Conservation (phyloP, 768 basidiomycete genomes). For the Termitomyces eurrhizus region DNA sequence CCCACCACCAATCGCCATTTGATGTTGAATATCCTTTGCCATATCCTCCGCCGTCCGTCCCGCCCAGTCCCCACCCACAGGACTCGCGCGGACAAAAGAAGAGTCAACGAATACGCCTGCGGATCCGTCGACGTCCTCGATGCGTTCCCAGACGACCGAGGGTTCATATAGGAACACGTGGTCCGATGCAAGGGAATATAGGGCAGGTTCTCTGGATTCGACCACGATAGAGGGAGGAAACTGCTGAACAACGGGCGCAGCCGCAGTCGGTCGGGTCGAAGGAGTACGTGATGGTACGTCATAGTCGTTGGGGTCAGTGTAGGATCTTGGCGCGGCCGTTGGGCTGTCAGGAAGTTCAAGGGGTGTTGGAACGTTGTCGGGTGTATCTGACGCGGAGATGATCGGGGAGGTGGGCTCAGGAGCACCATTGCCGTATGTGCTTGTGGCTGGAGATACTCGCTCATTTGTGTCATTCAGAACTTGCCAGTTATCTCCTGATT, state of each 20-base stretch:
- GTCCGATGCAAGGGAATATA: constrained; percentile 87
- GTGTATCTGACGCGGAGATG: constrained; percentile 4
- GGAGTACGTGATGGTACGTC: neutral
- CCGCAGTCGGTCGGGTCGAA: neutral
- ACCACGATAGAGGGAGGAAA: neutral
- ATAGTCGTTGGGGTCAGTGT: constrained; percentile 9
- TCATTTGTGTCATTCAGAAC: constrained; percentile 8
- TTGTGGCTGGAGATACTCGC: neutral
- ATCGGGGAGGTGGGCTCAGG: constrained; percentile 4
- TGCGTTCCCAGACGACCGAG: constrained; percentile 84
- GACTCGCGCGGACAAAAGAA: constrained; percentile 55
- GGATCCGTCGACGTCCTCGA: constrained; percentile 84
- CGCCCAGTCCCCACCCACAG: constrained; percentile 79
- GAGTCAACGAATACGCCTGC: constrained; percentile 77
- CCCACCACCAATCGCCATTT: constrained; percentile 10
- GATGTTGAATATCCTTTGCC: constrained; percentile 37
- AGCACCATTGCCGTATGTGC: neutral
- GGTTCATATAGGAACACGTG: constrained; percentile 74
- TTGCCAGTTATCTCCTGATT: constrained; percentile 26
- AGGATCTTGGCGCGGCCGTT: constrained; percentile 6
- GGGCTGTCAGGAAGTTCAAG: constrained; percentile 5
- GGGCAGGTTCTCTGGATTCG: constrained; percentile 28
- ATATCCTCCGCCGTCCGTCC: constrained; percentile 66
- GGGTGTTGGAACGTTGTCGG: constrained; percentile 7
- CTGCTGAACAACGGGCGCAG: neutral